Conservation (phyloP, 1,139 yeast genomes). For the Yamadazyma dushanensis region DNA sequence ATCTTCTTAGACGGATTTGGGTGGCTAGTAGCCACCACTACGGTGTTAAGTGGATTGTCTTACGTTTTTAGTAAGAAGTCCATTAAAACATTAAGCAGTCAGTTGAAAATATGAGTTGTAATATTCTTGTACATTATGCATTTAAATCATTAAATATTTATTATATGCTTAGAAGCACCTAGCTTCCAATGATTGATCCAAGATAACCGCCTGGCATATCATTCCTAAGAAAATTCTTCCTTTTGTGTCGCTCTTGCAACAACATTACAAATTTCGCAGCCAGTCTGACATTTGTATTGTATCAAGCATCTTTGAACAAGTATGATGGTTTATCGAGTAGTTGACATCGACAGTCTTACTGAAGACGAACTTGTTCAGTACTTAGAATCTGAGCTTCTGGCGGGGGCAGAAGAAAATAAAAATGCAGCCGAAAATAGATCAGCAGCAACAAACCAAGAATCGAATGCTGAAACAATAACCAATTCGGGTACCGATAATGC, state of each 20-base stretch:
- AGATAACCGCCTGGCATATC: no score
- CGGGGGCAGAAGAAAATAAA: background rate
- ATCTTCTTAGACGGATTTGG: slow-evolving; percentile 17
- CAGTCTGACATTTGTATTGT: background rate
- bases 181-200: no score
- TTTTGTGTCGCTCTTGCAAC: no score
- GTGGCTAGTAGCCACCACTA: slow-evolving; percentile 65
- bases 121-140: no score
- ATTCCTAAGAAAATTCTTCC: no score
- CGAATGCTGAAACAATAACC: no score
- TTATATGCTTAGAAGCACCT: no score
- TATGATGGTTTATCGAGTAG: background rate
- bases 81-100: slow-evolving; percentile 10
- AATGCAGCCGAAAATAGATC: background rate
- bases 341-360: background rate
- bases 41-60: slow-evolving; percentile 75
- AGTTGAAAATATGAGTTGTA: slow-evolving; percentile 5
- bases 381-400: background rate
- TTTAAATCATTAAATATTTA: no score
- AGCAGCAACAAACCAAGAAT: no score
- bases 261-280: slow-evolving; percentile 1
- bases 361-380: background rate
- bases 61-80: slow-evolving; percentile 72
- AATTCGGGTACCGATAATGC: no score
- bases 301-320: no score